Percentiles rank a stretch among this genome's conserved stretches.
These are phyloP conservation scores for Fusarium fujikuroi DNA, from an alignment of 2,329 filamentous ascomycete genomes.

Conservation along the genomic window DNA sequence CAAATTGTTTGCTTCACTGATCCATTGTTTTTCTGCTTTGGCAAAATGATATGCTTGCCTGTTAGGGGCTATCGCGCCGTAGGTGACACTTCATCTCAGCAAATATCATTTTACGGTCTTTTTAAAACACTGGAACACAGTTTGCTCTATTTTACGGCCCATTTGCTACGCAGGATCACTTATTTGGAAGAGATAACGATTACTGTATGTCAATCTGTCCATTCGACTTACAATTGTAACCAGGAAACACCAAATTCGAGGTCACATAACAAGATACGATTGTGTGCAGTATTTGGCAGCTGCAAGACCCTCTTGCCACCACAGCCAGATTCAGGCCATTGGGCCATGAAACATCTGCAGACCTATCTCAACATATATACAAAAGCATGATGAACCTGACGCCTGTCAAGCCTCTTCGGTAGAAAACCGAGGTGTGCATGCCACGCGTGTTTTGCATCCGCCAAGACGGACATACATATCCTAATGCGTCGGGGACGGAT, in stretches of 20 bases:
- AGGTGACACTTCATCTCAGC: fast-evolving
- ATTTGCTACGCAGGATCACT: background rate
- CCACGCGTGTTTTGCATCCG: background rate
- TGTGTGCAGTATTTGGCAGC: background rate
- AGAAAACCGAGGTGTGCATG: background rate
- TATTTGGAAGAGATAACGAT: fast-evolving
- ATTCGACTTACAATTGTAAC: no score
- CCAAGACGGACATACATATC: background rate
- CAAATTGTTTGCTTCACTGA: fast-evolving
- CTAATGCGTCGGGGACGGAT: background rate
- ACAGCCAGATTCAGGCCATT: fast-evolving
- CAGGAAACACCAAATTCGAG: background rate
- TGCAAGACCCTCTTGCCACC: fast-evolving
- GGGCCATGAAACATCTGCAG: background rate
- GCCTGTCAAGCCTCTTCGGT: background rate
- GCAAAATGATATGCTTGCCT: background rate
- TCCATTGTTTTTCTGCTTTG: fast-evolving
- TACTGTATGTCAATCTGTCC: fast-evolving
- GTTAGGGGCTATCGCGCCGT: no score
- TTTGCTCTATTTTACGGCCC: background rate
- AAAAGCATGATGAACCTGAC: fast-evolving
- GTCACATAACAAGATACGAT: background rate
- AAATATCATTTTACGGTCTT: background rate
- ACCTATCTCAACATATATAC: fast-evolving
- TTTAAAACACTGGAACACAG: no score